Evolutionary conservation across 225 moss, liverwort and hornwort species (phyloP).

Genomic region (Climacium dendroides): DNA sequence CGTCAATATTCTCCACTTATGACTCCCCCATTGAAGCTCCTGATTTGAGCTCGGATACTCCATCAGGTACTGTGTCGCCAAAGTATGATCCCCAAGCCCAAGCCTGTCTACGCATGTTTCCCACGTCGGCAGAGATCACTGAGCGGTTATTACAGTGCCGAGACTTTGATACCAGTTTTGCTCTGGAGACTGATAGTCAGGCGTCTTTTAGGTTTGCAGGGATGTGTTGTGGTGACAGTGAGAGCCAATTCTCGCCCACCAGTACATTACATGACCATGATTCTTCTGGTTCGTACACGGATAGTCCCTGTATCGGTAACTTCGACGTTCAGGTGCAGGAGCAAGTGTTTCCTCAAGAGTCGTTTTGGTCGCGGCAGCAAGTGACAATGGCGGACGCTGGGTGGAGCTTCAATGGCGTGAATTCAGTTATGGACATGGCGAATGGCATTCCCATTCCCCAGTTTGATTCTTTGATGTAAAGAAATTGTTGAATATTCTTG

Average conservation of each 20-base stretch:
- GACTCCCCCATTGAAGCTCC: background rate
- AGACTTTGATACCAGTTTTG: background rate
- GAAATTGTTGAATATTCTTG: background rate
- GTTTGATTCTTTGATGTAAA: background rate
- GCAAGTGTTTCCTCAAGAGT: background rate
- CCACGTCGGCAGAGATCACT: background rate
- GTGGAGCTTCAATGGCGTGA: background rate
- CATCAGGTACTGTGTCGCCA: background rate
- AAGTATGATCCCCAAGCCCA: background rate
- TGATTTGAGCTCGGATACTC: background rate
- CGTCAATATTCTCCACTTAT: background rate
- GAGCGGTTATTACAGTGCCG: background rate
- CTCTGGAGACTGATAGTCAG: background rate
- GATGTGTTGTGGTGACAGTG: background rate
- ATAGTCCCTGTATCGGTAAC: background rate
- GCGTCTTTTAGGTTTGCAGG: background rate
- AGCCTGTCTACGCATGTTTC: background rate
- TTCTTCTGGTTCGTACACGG: background rate
- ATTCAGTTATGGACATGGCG: background rate
- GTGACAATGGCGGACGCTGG: background rate
- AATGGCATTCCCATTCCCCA: background rate
- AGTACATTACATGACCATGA: slow-evolving; percentile 16
- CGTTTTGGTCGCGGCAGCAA: slow-evolving; percentile 7
- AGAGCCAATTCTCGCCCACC: slow-evolving; percentile 5
- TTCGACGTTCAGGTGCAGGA: background rate